These are phyloP conservation scores for Globisporangium iwayamae DNA, from an alignment of 352 stramenopile genomes.

Conservation along the genomic window DNA sequence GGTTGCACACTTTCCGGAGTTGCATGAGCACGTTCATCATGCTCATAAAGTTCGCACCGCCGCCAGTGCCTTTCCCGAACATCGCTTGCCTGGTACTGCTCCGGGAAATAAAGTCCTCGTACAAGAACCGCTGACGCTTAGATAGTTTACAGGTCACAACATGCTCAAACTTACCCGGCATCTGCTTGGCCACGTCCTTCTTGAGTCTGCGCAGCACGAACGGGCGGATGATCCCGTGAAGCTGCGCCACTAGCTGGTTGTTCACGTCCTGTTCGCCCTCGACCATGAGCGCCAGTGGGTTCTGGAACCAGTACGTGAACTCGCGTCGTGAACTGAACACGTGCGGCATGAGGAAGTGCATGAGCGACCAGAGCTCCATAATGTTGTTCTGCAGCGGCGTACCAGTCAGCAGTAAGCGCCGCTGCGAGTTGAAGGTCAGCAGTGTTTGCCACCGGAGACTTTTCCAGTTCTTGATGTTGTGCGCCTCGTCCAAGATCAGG, in stretches of 20 bases:
- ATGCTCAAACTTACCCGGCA: slow-evolving; percentile 97
- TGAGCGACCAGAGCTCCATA: slow-evolving; percentile 97
- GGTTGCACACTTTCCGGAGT: slow-evolving; percentile 96
- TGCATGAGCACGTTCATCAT: slow-evolving; percentile 99
- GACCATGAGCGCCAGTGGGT: slow-evolving; percentile 90
- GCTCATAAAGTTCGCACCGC: slow-evolving; percentile 90
- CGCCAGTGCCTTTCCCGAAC: slow-evolving; percentile 60
- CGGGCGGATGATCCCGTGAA: slow-evolving; percentile 97
- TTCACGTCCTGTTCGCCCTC: slow-evolving; percentile 69
- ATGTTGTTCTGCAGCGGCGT: slow-evolving; percentile 99
- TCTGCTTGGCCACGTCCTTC: slow-evolving; percentile 97
- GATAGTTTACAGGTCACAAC: slow-evolving; percentile 94
- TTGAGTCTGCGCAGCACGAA: slow-evolving; percentile 97
- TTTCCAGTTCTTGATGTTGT: slow-evolving; percentile 99
- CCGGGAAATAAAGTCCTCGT: slow-evolving; percentile 98
- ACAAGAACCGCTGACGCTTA: slow-evolving; percentile 94
- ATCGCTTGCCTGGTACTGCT: slow-evolving; percentile 93
- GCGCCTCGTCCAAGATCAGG: slow-evolving; percentile 98
- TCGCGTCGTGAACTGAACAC: slow-evolving; percentile 92
- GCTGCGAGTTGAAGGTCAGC: slow-evolving; percentile 96
- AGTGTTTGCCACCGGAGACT: slow-evolving; percentile 97
- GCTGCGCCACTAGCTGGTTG: slow-evolving; percentile 89
- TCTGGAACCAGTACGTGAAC: slow-evolving; percentile 98
- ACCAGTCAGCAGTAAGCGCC: slow-evolving; percentile 90
- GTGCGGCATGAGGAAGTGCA: slow-evolving; percentile 99